Conservation (phyloP, 768 basidiomycete species). For the Naganishia vishniacii region DNA sequence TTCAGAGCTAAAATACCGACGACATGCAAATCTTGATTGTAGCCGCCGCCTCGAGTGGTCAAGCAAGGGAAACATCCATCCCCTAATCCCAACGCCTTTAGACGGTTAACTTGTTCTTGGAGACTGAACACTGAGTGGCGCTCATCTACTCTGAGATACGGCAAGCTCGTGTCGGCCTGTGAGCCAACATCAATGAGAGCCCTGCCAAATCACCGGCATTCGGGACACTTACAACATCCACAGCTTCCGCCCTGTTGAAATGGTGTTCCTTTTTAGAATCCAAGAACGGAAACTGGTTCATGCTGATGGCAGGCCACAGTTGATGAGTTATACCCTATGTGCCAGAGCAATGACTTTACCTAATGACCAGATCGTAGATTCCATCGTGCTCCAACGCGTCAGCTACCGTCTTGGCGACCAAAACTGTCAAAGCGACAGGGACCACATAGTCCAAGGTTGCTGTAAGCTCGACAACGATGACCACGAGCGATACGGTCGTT, state of each 20-base stretch:
- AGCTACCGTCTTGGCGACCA: slow-evolving; percentile 84
- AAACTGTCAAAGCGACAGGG: slow-evolving; percentile 51
- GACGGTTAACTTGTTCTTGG: slow-evolving; percentile 64
- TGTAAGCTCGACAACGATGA: slow-evolving; percentile 93
- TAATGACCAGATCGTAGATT: slow-evolving; percentile 94
- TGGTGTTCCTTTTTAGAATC: slow-evolving; percentile 83
- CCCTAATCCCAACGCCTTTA: slow-evolving; percentile 53
- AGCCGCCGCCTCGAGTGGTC: background rate
- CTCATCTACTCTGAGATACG: slow-evolving; percentile 66
- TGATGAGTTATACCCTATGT: background rate
- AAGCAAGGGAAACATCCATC: slow-evolving; percentile 29
- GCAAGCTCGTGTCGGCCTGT: slow-evolving; percentile 64
- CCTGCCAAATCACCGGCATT: background rate
- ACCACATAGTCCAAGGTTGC: slow-evolving; percentile 83
- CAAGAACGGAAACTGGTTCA: slow-evolving; percentile 84
- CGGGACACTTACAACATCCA: slow-evolving; percentile 69
- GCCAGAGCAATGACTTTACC: slow-evolving; percentile 51
- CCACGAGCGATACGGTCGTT: slow-evolving; percentile 74
- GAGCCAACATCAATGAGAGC: background rate
- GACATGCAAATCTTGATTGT: slow-evolving; percentile 56
- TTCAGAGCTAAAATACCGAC: slow-evolving; percentile 86
- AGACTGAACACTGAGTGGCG: slow-evolving; percentile 73
- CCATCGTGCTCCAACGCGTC: slow-evolving; percentile 85
- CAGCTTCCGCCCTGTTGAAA: slow-evolving; percentile 71
- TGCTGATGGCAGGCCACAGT: slow-evolving; percentile 49